Percentiles rank a stretch among this genome's conserved stretches.
These are phyloP conservation scores for Diaporthe velutina DNA, from an alignment of 2,329 filamentous ascomycete species.

Conservation along the genomic window DNA sequence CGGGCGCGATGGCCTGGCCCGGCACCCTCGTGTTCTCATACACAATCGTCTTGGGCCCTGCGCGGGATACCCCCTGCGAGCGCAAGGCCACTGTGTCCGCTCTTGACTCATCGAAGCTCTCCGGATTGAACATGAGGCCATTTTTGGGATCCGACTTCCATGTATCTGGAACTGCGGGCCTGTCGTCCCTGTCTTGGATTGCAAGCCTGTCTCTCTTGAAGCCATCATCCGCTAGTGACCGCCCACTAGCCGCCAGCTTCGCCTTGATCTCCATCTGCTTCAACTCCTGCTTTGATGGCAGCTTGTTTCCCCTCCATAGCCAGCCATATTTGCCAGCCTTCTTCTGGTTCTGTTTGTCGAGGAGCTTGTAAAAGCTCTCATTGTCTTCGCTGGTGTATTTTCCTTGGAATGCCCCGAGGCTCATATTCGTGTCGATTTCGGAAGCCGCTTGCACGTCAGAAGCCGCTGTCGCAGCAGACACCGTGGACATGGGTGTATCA, in stretches of 20 bases:
- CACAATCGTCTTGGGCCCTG: constrained; percentile 81
- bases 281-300: constrained; percentile 83
- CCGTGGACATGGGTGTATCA: constrained; percentile 78
- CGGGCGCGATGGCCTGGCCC: constrained; percentile 54
- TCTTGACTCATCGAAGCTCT: constrained; percentile 70
- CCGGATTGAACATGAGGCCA: constrained; percentile 86
- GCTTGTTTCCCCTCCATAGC: constrained; percentile 90
- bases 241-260: constrained; percentile 59
- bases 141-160: constrained; percentile 85
- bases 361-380: constrained; percentile 92
- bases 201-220: constrained; percentile 70
- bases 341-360: constrained; percentile 92
- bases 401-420: constrained; percentile 86
- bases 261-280: constrained; percentile 74
- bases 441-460: constrained; percentile 51
- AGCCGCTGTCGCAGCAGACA: constrained; percentile 46
- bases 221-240: constrained; percentile 67
- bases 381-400: constrained; percentile 99
- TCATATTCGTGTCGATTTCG: constrained; percentile 80
- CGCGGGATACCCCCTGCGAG: constrained; percentile 78
- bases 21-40: constrained; percentile 89
- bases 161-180: constrained; percentile 81
- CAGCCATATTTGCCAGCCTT: constrained; percentile 87
- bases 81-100: constrained; percentile 73
- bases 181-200: constrained; percentile 75